Base-by-base conservation (phyloP, 2,329 filamentous ascomycete genomes). In the Pseudogymnoascus sp. region DNA sequence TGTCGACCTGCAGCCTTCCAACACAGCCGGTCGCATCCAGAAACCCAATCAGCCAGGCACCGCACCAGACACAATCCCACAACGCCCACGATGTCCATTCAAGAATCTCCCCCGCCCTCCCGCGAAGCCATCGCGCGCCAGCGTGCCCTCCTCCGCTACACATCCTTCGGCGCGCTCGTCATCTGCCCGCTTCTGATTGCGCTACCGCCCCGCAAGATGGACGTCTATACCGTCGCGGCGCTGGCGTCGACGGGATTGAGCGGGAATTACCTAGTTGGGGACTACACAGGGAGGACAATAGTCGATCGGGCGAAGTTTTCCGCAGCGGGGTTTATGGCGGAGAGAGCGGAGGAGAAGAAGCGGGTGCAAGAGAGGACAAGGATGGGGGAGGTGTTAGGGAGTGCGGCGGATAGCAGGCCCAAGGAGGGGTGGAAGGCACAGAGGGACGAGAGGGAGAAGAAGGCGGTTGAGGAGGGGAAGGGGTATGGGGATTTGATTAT, bases 181-280 rank as follows among this genome's bases (percentile, higher is more conserved):
- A 70, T 78, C 59, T 83, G 81, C 64, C 85, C 85, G 0, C 66
- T 81, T 7, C 76, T 87, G 61, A 79, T 80, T 59, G 70, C 79
- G 14, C 73, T 87, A 8, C 85, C 85, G 8, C 85, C 85, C 0
- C 82, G 85, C 53, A 86, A 86, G 73, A 73, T 87, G 60, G 84
- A 87, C 70, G 69, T 82, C 62, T 86, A 84, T 74, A 86, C 84
- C 16, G 76, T 84, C 68, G 76, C 76, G 0, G 78, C 87, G 6
- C 73, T 77, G 44, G 72, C 77, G 29, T 77, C 78, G 1, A 72
- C 69, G 6, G 67, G 68, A 19, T 42, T 70, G 1, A 68, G 67
- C 31, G 68, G 64, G 2, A 73, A 74, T 61, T 68, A 74, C n/a
- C 62, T 74, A 11, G 61, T 67, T 1, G 62, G 64, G 11, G 68